Conservation (phyloP, 345 rosid genomes). For the Eucalyptus fibrosa region DNA sequence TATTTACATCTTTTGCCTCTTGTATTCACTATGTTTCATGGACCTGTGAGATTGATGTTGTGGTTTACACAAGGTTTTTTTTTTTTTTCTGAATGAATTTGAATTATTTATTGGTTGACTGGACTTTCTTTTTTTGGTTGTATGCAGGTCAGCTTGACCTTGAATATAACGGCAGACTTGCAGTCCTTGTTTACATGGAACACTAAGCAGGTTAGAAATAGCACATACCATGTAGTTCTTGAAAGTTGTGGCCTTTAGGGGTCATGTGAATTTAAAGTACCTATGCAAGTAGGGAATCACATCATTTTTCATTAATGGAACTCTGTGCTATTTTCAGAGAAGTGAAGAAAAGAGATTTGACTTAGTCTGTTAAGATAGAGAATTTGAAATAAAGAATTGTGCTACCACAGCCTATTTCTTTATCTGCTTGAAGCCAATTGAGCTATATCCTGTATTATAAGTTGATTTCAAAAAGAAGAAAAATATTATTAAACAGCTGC, state of each 20-base stretch:
- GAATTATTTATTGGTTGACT: background rate
- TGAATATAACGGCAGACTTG: constrained; percentile 82
- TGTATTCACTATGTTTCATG: background rate
- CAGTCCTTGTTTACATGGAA: constrained; percentile 94
- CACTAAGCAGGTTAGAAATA: constrained; percentile 74
- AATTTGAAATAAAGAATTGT: background rate
- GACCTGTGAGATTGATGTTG: background rate
- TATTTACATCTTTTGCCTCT: background rate
- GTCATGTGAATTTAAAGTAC: background rate
- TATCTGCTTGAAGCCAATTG: background rate
- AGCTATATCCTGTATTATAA: background rate
- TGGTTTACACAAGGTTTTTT: background rate
- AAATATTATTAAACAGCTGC: background rate
- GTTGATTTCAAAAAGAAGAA: background rate
- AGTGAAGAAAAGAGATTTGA: background rate
- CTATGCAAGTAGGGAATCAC: background rate
- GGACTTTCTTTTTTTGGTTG: background rate
- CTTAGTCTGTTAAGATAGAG: background rate
- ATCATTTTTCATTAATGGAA: background rate
- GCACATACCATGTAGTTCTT: background rate
- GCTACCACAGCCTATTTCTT: background rate
- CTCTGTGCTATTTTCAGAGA: background rate
- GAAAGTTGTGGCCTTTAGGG: background rate
- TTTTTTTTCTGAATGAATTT: background rate
- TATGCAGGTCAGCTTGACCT: constrained; percentile 72